Evolutionary conservation across 2,329 filamentous ascomycete species (phyloP).

Genomic region (Fusarium fracticaudum): DNA sequence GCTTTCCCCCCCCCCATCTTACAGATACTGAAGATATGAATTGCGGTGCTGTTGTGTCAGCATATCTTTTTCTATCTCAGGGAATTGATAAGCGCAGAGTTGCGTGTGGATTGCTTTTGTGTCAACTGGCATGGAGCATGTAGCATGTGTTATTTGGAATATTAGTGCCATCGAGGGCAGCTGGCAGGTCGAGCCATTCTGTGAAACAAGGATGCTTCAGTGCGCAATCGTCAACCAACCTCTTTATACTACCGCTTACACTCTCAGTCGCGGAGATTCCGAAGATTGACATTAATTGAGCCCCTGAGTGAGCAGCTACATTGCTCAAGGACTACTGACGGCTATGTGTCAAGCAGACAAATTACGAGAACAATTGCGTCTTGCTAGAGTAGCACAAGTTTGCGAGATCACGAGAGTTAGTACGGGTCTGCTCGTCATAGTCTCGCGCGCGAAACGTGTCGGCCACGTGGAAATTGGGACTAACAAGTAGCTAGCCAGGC

Average conservation of each 20-base stretch:
- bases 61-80: neutral
- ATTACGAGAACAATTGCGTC: neutral
- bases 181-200: rapidly evolving
- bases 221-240: too few relatives aligned
- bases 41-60: neutral
- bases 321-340: too few relatives aligned
- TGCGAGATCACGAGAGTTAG: neutral
- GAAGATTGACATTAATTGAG: too few relatives aligned
- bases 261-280: neutral
- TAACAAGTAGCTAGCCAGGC: neutral
- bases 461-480: constrained; percentile 10
- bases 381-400: neutral
- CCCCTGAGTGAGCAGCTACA: neutral
- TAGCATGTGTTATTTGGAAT: too few relatives aligned
- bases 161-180: neutral
- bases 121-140: neutral
- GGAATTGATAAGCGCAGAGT: neutral
- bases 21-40: too few relatives aligned
- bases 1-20: neutral
- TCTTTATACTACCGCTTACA: neutral
- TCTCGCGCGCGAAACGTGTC: constrained; percentile 7
- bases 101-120: rapidly evolving
- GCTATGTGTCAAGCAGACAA: neutral
- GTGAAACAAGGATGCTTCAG: neutral
- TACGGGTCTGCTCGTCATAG: neutral